Evolutionary conservation across 1,284 basidiomycete species (phyloP).

Genomic region (Phenoliferia sp.): DNA sequence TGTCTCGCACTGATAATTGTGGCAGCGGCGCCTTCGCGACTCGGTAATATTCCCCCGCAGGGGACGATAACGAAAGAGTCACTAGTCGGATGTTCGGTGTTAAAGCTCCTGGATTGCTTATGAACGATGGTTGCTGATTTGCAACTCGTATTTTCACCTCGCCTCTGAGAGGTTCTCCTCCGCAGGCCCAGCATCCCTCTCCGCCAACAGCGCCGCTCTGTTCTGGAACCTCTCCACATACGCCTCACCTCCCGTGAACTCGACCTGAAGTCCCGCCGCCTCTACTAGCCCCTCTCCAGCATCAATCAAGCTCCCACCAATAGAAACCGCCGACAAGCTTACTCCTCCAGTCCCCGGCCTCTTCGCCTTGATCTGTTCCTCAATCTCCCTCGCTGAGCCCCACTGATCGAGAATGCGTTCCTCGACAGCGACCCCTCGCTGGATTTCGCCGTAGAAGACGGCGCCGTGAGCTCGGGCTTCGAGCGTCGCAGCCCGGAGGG

Average conservation of each 20-base stretch:
- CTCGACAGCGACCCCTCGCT: slow-evolving; percentile 59
- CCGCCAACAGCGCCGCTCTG: not conserved
- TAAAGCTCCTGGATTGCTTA: too few species aligned
- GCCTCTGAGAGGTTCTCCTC: not conserved
- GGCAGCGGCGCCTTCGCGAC: too few species aligned
- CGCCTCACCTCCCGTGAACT: slow-evolving; percentile 35
- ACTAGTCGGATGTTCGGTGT: too few species aligned
- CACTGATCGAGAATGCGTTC: slow-evolving; percentile 52
- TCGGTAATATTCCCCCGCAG: too few species aligned
- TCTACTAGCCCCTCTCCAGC: not conserved
- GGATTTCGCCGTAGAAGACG: slow-evolving; percentile 60
- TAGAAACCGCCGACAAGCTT: not conserved
- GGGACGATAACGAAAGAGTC: too few species aligned
- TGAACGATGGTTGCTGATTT: not conserved
- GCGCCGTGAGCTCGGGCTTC: slow-evolving; percentile 78
- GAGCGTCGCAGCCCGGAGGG: slow-evolving; percentile 65
- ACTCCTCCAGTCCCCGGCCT: not conserved
- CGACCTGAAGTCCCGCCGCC: not conserved
- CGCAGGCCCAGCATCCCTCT: not conserved
- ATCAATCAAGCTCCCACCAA: not conserved
- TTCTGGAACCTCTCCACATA: slow-evolving; percentile 54
- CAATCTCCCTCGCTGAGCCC: slow-evolving; percentile 18
- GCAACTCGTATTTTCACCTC: not conserved
- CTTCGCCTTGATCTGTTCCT: slow-evolving; percentile 15
- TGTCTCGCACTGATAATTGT: too few species aligned